A percentile compares a stretch with the other conserved stretches of the same genome.
phyloP scores from a whole-genome alignment of 495 filamentous ascomycete species.

The Astrothelium subdiscretum region DNA sequence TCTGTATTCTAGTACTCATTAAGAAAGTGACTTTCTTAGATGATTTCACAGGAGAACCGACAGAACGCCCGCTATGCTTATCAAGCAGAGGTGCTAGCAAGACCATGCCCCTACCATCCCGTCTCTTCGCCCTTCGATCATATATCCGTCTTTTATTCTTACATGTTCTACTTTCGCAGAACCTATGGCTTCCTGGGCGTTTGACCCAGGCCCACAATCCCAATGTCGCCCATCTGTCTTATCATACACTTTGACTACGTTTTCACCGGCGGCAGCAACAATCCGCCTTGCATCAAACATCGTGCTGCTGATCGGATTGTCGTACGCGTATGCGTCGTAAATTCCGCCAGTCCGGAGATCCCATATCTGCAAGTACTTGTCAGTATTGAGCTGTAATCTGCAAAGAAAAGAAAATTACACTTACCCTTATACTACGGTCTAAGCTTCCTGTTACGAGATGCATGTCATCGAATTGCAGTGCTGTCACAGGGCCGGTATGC shows the following conservation, averaged over 20 bases:
- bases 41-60: background rate
- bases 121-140: conserved; percentile 80
- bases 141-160: conserved; percentile 84
- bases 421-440: conserved; percentile 88
- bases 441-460: conserved; percentile 90
- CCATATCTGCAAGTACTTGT: conserved; percentile 62
- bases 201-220: conserved; percentile 84
- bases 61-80: background rate
- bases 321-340: conserved; percentile 91
- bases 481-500: conserved; percentile 91
- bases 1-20: background rate
- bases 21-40: too few relatives aligned
- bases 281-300: conserved; percentile 93
- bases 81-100: conserved; percentile 40
- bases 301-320: conserved; percentile 89
- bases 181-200: conserved; percentile 40
- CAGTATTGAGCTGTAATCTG: background rate
- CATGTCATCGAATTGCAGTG: conserved; percentile 91
- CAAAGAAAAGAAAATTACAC: conserved; percentile 21
- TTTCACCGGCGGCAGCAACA: conserved; percentile 79
- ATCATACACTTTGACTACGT: conserved; percentile 94
- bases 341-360: conserved; percentile 94
- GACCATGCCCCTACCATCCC: conserved; percentile 89
- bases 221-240: conserved; percentile 92
- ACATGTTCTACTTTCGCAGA: conserved; percentile 67